These are phyloP conservation scores for Microglena sp. DNA, from an alignment of 139 green algal genomes.

Conservation along the genomic window DNA sequence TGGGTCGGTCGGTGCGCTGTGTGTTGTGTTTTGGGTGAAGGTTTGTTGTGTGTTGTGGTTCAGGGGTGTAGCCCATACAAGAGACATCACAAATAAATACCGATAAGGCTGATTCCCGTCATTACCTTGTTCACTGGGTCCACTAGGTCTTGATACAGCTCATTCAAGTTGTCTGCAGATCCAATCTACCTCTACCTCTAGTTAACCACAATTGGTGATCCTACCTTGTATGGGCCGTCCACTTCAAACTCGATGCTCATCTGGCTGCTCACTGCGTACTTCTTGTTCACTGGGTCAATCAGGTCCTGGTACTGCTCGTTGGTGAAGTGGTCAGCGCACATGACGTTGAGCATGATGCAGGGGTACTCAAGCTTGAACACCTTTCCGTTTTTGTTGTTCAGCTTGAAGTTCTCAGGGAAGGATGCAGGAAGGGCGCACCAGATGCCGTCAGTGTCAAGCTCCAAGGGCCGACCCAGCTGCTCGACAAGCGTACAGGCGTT, in stretches of 20 bases:
- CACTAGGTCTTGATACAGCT: too few relatives aligned
- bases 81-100: too few relatives aligned
- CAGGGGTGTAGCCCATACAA: too few relatives aligned
- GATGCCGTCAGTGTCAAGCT: conserved; percentile 99
- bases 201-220: too few relatives aligned
- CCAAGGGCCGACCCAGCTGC: conserved; percentile 44
- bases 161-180: too few relatives aligned
- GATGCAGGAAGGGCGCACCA: conserved; percentile 85
- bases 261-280: conserved; percentile 66
- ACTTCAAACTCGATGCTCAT: conserved; percentile 99
- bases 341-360: conserved; percentile 95
- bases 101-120: too few relatives aligned
- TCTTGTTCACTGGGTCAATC: conserved; percentile 19
- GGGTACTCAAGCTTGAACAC: conserved; percentile 81
- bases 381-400: conserved; percentile 59
- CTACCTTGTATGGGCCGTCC: conserved; percentile 82
- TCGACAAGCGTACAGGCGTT: conserved; percentile 20
- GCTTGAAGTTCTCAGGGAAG: conserved; percentile 94
- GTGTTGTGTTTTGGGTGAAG: too few relatives aligned
- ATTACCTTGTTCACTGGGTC: too few relatives aligned
- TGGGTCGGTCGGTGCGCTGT: too few relatives aligned
- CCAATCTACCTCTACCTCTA: too few relatives aligned
- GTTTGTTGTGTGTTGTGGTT: too few relatives aligned
- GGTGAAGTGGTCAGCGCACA: conserved; percentile 88
- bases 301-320: conserved; percentile 87